Evolutionary conservation across 768 basidiomycete genomes (phyloP).

Genomic region (Tricholoma bakamatsutake): DNA sequence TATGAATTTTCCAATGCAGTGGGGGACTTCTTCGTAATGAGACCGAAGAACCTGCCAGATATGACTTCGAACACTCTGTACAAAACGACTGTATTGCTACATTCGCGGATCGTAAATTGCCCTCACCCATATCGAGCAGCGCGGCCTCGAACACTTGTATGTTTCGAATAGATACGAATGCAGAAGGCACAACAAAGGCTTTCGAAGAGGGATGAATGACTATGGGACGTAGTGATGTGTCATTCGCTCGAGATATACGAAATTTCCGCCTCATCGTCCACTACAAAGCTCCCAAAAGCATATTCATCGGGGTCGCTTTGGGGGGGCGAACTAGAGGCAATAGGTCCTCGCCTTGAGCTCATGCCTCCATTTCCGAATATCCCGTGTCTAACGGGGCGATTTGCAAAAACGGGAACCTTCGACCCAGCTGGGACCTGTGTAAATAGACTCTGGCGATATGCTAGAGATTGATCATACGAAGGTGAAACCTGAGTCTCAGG

Average conservation of each 20-base stretch:
- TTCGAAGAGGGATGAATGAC: not conserved
- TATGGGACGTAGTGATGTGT: constrained; percentile 3
- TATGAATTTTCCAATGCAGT: too few relatives aligned
- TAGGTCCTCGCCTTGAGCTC: constrained; percentile 15
- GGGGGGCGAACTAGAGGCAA: constrained; percentile 58
- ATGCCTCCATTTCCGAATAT: constrained; percentile 26
- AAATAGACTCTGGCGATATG: constrained; percentile 67
- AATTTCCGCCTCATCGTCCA: constrained; percentile 71
- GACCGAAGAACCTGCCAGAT: too few relatives aligned
- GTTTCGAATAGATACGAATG: not conserved
- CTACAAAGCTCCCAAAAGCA: constrained; percentile 71
- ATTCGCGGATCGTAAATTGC: too few relatives aligned
- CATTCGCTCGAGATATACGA: constrained; percentile 30
- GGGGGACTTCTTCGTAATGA: too few relatives aligned
- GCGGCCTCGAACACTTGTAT: too few relatives aligned
- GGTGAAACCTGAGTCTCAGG: constrained; percentile 63
- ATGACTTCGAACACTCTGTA: too few relatives aligned
- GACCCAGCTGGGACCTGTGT: constrained; percentile 52
- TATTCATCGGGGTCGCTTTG: constrained; percentile 59
- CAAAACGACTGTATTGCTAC: too few relatives aligned
- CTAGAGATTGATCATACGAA: constrained; percentile 67
- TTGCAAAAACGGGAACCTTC: constrained; percentile 48
- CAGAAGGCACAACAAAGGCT: not conserved
- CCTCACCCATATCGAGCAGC: too few relatives aligned
- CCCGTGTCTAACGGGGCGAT: constrained; percentile 40